Evolutionary conservation across 441 rosid species (phyloP).

Genomic region (Manihot esculenta): DNA sequence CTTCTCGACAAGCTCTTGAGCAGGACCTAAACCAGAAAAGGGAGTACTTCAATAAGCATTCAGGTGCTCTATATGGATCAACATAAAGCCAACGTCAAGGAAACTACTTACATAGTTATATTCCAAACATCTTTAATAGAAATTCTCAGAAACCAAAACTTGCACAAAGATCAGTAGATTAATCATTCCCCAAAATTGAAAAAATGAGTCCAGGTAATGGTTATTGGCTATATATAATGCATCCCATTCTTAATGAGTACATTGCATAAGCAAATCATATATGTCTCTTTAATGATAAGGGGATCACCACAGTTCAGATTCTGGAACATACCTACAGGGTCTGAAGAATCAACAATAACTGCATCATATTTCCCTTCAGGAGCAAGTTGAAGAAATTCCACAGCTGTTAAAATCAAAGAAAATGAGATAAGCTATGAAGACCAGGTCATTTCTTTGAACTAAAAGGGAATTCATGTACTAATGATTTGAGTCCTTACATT

Average conservation of each 20-base stretch:
- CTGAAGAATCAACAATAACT: slow-evolving; percentile 92
- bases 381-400: slow-evolving; percentile 64
- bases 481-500: neutral
- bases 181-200: neutral
- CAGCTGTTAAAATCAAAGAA: slow-evolving; percentile 57
- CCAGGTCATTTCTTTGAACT: slow-evolving; percentile 3
- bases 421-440: slow-evolving; percentile 19
- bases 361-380: slow-evolving; percentile 88
- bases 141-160: slow-evolving; percentile 6
- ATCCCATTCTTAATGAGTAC: too few relatives aligned
- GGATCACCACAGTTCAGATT: slow-evolving; percentile 3
- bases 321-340: slow-evolving; percentile 80
- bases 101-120: too few relatives aligned
- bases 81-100: neutral
- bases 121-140: neutral
- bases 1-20: slow-evolving; percentile 89
- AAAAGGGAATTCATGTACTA: neutral
- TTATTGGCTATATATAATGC: neutral
- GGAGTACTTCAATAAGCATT: neutral
- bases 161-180: neutral
- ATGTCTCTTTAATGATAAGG: neutral
- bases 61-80: neutral
- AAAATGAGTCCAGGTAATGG: neutral
- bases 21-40: slow-evolving; percentile 62
- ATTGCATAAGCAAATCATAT: neutral